Percentiles rank a stretch among this genome's conserved stretches.
phyloP scores from a whole-genome alignment of 208 protist species.

The Sergeia podlipaevii region DNA sequence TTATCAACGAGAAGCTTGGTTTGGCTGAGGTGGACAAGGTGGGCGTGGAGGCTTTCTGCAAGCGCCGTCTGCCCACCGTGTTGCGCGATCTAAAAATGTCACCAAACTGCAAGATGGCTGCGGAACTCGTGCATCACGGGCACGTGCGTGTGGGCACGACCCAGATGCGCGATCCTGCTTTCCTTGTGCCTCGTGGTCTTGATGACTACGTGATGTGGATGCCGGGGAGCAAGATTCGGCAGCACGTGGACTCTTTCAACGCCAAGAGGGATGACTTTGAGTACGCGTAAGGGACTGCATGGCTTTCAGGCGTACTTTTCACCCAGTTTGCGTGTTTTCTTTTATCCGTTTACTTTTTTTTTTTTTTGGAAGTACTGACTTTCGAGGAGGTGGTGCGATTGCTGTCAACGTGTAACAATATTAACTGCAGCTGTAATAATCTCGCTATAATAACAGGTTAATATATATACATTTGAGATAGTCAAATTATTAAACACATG shows the following conservation, averaged over 20 bases:
- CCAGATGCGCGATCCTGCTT: conserved; percentile 86
- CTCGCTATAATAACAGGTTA: too few species aligned
- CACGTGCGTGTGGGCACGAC: conserved; percentile 87
- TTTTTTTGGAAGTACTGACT: conserved; percentile 1
- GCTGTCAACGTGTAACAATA: background rate
- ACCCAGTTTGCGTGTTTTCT: conserved; percentile 2
- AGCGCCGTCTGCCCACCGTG: conserved; percentile 83
- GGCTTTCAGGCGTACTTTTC: background rate
- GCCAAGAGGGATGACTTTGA: conserved; percentile 84
- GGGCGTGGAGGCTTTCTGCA: conserved; percentile 87
- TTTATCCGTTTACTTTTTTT: conserved; percentile 1
- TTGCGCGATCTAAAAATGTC: conserved; percentile 86
- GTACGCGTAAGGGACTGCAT: conserved; percentile 28
- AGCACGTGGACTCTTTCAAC: conserved; percentile 88
- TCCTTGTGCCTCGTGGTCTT: conserved; percentile 78
- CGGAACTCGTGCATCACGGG: conserved; percentile 84
- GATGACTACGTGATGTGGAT: conserved; percentile 91
- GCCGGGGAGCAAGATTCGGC: conserved; percentile 84
- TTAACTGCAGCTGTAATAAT: too few species aligned
- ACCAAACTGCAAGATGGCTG: conserved; percentile 82
- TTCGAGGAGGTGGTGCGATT: too few species aligned
- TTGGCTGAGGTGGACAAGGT: conserved; percentile 90
- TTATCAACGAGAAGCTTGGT: conserved; percentile 82
- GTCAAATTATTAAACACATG: too few species aligned
- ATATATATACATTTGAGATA: too few species aligned